Base-by-base conservation (phyloP, 2,329 filamentous ascomycete genomes). In the Talaromyces amestolkiae region DNA sequence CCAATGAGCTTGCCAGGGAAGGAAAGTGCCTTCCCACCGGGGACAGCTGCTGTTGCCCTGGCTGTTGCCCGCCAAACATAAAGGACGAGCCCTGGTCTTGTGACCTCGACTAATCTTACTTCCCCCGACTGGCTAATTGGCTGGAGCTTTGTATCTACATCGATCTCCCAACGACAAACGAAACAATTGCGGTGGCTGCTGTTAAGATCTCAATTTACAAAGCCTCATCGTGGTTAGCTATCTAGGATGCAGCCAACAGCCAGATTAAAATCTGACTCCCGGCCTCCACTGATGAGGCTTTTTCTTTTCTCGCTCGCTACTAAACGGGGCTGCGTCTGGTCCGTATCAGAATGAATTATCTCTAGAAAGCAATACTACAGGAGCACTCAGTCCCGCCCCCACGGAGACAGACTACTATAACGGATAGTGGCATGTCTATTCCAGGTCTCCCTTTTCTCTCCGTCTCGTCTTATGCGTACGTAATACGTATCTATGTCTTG, bases 21-120 rank as follows among this genome's bases (percentile, higher is more conserved):
- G 59, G 60, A 54, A 62, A 35, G 47, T 11, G 3, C 60, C 27
- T 37, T 8, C 24, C 17, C 27, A 24, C 17, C 31, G 51, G 58
- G 58, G 58, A 41, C 19, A 51, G 22, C 22, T 54, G 17, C 31
- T 54, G n/a, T 35, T 35, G 31, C 31, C 51, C 31, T 27, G 13
- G 3, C 1, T 15, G n/a, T 35, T 22, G 31, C 31, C 53, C 53
- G 33, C n/a, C 33, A 15, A 56, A 60, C 24, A 60, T 27, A 49
- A 60, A 49, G 41, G 41, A 17, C 60, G 24, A 22, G n/a, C 15
- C 15, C 22, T 31, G 35, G 60, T 62, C 47, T 45, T 54, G 60
- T 62, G 60, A 62, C 60, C 60, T 54, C 58, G 24, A 33, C 39
- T 33, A 37, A 27, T 56, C 15, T 56, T 39, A 56, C 31, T 54